Evolutionary conservation across 2,329 filamentous ascomycete genomes (phyloP).

Genomic region (Emydomyces testavorans): DNA sequence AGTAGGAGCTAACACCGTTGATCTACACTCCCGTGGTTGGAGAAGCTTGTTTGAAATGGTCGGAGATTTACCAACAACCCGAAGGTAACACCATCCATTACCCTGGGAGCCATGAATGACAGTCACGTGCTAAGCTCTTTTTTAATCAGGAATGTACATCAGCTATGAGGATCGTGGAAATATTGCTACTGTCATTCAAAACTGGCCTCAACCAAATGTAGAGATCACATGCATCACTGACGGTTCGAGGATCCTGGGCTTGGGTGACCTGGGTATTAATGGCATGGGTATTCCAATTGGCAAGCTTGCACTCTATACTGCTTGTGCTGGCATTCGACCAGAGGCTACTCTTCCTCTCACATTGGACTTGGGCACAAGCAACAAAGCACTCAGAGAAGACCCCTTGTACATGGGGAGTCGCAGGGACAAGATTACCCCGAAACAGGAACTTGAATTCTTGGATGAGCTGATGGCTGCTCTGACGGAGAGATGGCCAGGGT

Average conservation of each 20-base stretch:
- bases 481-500: constrained; percentile 61
- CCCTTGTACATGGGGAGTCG: constrained; percentile 84
- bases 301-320: constrained; percentile 90
- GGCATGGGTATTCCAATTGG: constrained; percentile 97
- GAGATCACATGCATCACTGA: constrained; percentile 97
- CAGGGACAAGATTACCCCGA: constrained; percentile 63
- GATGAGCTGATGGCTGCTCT: constrained; percentile 94
- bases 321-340: constrained; percentile 87
- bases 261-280: constrained; percentile 91
- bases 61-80: constrained; percentile 85
- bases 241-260: constrained; percentile 78
- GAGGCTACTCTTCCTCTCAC: constrained; percentile 52
- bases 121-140: constrained; percentile 1
- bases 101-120: neutral
- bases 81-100: constrained; percentile 49
- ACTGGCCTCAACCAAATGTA: constrained; percentile 82
- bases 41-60: constrained; percentile 93
- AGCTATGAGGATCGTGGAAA: constrained; percentile 90
- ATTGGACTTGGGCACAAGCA: constrained; percentile 52
- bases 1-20: constrained; percentile 38
- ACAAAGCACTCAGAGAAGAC: constrained; percentile 58
- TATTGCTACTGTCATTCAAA: constrained; percentile 74
- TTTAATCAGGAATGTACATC: constrained; percentile 60
- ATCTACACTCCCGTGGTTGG: constrained; percentile 53
- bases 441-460: constrained; percentile 80